phyloP scores from a whole-genome alignment of 371 early-diverging fungal genomes.

The Gilbertella persicaria region DNA sequence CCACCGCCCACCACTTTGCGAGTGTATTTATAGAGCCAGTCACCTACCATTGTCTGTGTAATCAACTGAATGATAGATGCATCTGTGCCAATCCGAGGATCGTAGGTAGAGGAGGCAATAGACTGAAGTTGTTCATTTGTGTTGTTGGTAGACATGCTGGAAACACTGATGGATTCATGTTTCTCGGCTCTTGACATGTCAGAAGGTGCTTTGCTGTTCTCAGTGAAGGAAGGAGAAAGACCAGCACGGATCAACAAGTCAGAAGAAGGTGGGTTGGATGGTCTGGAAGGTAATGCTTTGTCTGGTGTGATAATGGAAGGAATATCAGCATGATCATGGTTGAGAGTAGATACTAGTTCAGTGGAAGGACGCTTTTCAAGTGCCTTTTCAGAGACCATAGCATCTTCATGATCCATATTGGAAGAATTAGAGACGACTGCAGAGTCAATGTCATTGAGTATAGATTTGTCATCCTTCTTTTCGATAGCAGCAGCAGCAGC shows the following conservation, averaged over 20 bases:
- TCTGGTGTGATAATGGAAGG: conserved; percentile 6
- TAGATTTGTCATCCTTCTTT: conserved; percentile 1
- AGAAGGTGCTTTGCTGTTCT: conserved; percentile 9
- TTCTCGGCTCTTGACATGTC: conserved; percentile 8
- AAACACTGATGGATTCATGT: conserved; percentile 17
- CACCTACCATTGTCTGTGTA: conserved; percentile 79
- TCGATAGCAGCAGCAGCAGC: neutral
- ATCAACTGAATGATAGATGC: conserved; percentile 52
- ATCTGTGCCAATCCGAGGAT: conserved; percentile 13
- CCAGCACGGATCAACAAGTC: conserved; percentile 20
- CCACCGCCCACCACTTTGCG: conserved; percentile 52
- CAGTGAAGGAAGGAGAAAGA: conserved; percentile 9
- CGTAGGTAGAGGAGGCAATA: conserved; percentile 16
- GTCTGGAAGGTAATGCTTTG: conserved; percentile 25
- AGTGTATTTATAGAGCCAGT: conserved; percentile 72
- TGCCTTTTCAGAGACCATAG: neutral
- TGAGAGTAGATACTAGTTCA: conserved; percentile 9
- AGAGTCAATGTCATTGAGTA: neutral
- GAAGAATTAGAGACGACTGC: conserved; percentile 12
- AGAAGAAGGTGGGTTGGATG: conserved; percentile 32
- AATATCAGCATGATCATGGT: neutral
- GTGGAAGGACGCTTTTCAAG: neutral
- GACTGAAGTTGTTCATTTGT: conserved; percentile 26
- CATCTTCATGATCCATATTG: neutral
- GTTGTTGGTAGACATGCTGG: conserved; percentile 29